Conservation (phyloP, 148 eudicot genomes). For the Amaranthus hypochondriacus region DNA sequence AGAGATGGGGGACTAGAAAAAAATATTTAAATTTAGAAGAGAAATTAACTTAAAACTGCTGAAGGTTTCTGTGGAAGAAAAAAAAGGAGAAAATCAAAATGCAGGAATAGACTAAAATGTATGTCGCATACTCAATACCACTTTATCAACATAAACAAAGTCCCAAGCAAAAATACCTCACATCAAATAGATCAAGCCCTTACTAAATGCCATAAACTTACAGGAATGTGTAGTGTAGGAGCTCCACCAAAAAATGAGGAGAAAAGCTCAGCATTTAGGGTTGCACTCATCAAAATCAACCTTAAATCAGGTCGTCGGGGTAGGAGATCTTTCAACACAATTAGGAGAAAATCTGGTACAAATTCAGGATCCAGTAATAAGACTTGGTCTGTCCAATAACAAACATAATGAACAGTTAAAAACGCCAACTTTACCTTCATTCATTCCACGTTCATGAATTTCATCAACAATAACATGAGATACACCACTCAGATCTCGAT, state of each 20-base stretch:
- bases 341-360: conserved; percentile 90
- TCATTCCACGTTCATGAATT: conserved; percentile 99
- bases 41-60: neutral
- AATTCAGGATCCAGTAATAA: conserved; percentile 21
- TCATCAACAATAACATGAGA: conserved; percentile 94
- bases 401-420: neutral
- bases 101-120: too few species aligned
- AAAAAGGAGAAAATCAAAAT: too few species aligned
- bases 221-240: conserved; percentile 95
- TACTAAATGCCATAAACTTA: conserved; percentile 38
- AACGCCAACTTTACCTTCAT: conserved; percentile 64
- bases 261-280: conserved; percentile 89
- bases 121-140: neutral
- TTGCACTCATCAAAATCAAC: conserved; percentile 95
- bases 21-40: neutral
- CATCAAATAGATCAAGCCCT: neutral
- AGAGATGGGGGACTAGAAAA: neutral
- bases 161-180: neutral
- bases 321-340: conserved; percentile 92
- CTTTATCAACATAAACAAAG: neutral
- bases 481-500: conserved; percentile 73
- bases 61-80: too few species aligned
- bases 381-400: conserved; percentile 6
- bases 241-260: conserved; percentile 94
- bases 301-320: conserved; percentile 89